Evolutionary conservation across 495 filamentous ascomycete genomes (phyloP).

Genomic region (Hyaloscypha variabilis): DNA sequence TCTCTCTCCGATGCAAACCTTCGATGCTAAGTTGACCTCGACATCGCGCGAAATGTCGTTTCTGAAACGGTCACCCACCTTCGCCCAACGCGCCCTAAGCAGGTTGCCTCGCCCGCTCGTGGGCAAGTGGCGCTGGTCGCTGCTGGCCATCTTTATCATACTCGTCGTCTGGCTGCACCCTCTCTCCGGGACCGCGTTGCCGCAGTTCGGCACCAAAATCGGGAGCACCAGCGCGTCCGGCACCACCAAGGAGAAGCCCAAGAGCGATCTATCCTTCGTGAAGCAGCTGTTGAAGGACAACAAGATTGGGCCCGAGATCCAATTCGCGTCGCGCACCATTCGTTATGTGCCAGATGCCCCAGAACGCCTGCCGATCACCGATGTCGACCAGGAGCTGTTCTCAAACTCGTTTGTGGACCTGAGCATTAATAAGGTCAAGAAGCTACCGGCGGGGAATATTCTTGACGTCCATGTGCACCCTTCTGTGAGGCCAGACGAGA

Average conservation of each 20-base stretch:
- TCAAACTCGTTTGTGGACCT: conserved; percentile 23
- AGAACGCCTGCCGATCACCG: conserved; percentile 17
- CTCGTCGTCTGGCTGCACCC: conserved; percentile 19
- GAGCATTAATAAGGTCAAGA: conserved; percentile 6
- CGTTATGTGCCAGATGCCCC: conserved; percentile 29
- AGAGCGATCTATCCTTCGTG: conserved; percentile 15
- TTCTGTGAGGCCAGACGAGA: conserved; percentile 25
- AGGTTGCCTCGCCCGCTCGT: conserved; percentile 17
- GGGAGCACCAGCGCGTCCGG: neutral
- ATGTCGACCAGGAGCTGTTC: conserved; percentile 24
- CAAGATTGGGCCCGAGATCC: conserved; percentile 27
- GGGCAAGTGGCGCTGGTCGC: neutral
- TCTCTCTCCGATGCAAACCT: neutral
- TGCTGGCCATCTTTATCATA: conserved; percentile 11
- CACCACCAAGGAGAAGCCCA: neutral
- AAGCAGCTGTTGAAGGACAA: conserved; percentile 22
- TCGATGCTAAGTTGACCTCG: neutral
- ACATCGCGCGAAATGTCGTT: neutral
- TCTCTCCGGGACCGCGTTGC: conserved; percentile 7
- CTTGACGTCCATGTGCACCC: conserved; percentile 28
- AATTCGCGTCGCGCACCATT: conserved; percentile 30
- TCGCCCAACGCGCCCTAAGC: neutral
- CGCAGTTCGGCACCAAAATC: neutral
- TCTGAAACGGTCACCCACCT: neutral
- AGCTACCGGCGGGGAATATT: conserved; percentile 11